Base-by-base conservation (phyloP, 2,329 filamentous ascomycete species). In the Dichotomopilus funicola region DNA sequence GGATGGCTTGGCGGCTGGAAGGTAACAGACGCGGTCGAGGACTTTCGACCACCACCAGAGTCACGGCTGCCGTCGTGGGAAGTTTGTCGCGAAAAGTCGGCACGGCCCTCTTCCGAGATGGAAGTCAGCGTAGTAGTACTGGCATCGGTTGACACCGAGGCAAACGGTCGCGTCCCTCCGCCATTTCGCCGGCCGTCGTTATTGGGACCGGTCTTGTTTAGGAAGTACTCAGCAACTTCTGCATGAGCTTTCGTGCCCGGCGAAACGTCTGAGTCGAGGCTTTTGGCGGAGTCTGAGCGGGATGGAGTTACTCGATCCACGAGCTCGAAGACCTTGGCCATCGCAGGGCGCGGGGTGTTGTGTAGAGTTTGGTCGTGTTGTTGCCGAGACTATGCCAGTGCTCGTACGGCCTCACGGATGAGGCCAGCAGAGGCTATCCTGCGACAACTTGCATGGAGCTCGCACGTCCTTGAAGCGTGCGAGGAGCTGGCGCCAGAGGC, bases 1-100 rank as follows among this genome's bases (percentile, higher is more conserved):
- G 74, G 74, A 59, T 78, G 72, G 0, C 64, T 66, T 34, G 71
- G 72, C n/a, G 68, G 65, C 3, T 71, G 73, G 61, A 80, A 80
- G 7, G 71, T 72, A 51, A 81, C 71, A 11, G 75, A 79, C 35
- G 75, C 73, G 36, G 72, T 65, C 1, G 78, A 81, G 10, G 71
- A 71, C 60, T 78, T 78, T 49, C 75, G 70, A 45, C 71, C 71
- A 49, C 69, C 60, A 10, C 65, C 62, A 34, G 62, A 67, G 62
- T 64, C 69, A 58, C 66, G 68, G 48, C 66, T 65, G 56, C 66
- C 70, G 66, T 68, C 59, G 66, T 69, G 60, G 58, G 67, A 64
- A 59, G 61, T 56, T 35, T 63, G 61, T 9, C 63, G 59, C 40
- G 59, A 60, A 19, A 49, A 51, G 33, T 54, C 54, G 11, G 43